Evolutionary conservation across 2,329 filamentous ascomycete genomes (phyloP).

Genomic region (Eutypa lata): DNA sequence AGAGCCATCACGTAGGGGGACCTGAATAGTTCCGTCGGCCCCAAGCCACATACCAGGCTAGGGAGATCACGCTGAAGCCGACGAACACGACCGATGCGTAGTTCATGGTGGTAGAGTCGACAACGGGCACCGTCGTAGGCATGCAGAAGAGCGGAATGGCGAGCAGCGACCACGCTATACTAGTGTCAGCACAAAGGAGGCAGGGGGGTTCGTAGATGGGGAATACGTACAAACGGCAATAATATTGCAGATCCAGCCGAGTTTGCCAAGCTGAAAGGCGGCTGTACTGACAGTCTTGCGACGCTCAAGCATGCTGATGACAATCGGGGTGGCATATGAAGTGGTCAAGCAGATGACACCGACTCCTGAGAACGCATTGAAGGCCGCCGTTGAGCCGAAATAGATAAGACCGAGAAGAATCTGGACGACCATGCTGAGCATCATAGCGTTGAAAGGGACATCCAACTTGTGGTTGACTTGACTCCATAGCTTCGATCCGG

Average conservation of each 20-base stretch:
- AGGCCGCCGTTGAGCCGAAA: conserved; percentile 67
- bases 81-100: conserved; percentile 75
- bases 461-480: conserved; percentile 60
- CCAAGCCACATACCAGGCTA: conserved; percentile 66
- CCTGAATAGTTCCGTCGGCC: conserved; percentile 67
- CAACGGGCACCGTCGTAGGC: conserved; percentile 62
- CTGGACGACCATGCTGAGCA: conserved; percentile 65
- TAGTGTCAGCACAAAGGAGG: conserved; percentile 23
- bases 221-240: conserved; percentile 57
- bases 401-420: conserved; percentile 64
- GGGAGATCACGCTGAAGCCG: conserved; percentile 58
- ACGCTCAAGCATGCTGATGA: conserved; percentile 58
- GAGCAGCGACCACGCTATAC: conserved; percentile 60
- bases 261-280: conserved; percentile 57
- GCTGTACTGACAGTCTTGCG: conserved; percentile 56
- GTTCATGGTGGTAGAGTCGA: conserved; percentile 57
- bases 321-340: conserved; percentile 65
- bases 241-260: conserved; percentile 62
- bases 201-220: neutral
- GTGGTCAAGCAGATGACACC: conserved; percentile 68
- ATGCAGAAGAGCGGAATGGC: conserved; percentile 74
- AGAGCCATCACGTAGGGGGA: conserved; percentile 40
- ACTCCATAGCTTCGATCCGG: conserved; percentile 59
- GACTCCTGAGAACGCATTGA: conserved; percentile 69
- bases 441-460: conserved; percentile 68